These are phyloP conservation scores for Alternaria incomplexa DNA, from an alignment of 2,329 filamentous ascomycete genomes.

Conservation along the genomic window DNA sequence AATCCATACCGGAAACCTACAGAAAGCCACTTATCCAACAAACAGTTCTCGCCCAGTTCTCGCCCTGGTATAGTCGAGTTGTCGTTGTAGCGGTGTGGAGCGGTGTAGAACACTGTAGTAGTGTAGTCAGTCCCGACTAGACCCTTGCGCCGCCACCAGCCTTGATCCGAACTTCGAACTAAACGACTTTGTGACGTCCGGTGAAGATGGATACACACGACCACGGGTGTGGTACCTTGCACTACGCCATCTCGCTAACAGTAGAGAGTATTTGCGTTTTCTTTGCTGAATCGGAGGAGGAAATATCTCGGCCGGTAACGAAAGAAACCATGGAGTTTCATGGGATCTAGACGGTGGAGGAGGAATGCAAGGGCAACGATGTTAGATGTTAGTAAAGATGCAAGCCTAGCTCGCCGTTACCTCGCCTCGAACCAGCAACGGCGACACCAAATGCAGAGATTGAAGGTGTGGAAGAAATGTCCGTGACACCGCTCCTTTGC, in stretches of 20 bases:
- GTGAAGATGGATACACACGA: constrained; percentile 5
- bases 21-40: not conserved
- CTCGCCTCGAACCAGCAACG: not conserved
- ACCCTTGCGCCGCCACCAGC: not conserved
- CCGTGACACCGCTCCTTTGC: not conserved
- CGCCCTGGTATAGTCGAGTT: too few relatives aligned
- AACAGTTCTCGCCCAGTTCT: not conserved
- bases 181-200: constrained; percentile 1
- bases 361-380: not conserved
- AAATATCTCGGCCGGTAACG: not conserved
- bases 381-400: not conserved
- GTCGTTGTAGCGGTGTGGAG: constrained; percentile 19
- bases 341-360: not conserved
- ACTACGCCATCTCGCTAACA: not conserved
- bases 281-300: too few relatives aligned
- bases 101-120: constrained; percentile 15
- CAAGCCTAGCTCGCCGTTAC: not conserved
- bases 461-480: not conserved
- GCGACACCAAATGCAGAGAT: not conserved
- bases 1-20: not conserved
- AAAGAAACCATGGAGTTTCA: not conserved
- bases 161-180: not conserved
- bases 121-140: not conserved
- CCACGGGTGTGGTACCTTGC: not conserved
- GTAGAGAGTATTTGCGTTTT: not conserved